Conservation (phyloP, 805 yeast species). For the Metschnikowia henanensis region DNA sequence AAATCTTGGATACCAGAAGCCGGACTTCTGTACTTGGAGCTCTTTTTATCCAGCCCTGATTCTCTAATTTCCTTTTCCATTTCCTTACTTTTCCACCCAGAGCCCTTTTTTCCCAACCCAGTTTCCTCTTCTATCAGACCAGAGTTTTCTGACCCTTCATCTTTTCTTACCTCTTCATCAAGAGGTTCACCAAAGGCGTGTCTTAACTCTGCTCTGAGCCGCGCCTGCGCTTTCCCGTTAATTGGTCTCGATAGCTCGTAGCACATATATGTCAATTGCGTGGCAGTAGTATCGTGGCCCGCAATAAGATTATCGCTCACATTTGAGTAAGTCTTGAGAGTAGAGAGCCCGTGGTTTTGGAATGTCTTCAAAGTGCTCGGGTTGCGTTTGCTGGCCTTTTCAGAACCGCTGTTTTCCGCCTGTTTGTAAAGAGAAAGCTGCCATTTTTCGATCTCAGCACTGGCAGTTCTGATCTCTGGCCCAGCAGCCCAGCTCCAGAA, state of each 20-base stretch:
- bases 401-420: slow-evolving; percentile 34
- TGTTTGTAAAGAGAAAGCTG: slow-evolving; percentile 31
- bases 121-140: too few species aligned
- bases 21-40: too few species aligned
- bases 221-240: slow-evolving; percentile 44
- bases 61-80: too few species aligned
- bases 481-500: slow-evolving; percentile 51
- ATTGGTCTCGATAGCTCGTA: slow-evolving; percentile 58
- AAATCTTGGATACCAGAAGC: slow-evolving; percentile 23
- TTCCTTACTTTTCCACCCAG: too few species aligned
- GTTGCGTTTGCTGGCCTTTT: slow-evolving; percentile 17
- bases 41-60: too few species aligned
- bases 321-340: slow-evolving; percentile 37
- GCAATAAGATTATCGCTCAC: slow-evolving; percentile 67
- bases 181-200: slow-evolving; percentile 29
- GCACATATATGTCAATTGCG: slow-evolving; percentile 48
- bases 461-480: slow-evolving; percentile 34
- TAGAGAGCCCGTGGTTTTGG: slow-evolving; percentile 30
- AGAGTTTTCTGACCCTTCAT: too few species aligned
- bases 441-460: slow-evolving; percentile 47
- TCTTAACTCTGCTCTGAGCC: slow-evolving; percentile 47
- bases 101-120: too few species aligned
- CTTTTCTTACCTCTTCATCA: too few species aligned
- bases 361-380: slow-evolving; percentile 35
- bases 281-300: slow-evolving; percentile 65